phyloP scores from a whole-genome alignment of 2,329 filamentous ascomycete species.

The Lecanosticta acicola region DNA sequence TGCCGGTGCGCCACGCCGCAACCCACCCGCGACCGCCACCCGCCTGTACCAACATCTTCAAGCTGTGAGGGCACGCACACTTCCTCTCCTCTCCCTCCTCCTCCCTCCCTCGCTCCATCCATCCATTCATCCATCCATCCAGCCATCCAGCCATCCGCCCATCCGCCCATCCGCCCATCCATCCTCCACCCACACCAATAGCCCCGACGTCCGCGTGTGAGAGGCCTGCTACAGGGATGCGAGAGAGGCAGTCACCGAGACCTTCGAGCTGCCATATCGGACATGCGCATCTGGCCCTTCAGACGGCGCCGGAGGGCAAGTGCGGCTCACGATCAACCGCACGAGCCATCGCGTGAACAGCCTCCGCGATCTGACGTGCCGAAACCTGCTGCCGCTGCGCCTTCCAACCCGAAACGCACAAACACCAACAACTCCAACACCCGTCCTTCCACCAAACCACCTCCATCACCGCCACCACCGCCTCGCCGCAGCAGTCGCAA shows the following conservation, averaged over 20 bases:
- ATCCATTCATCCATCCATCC: no score
- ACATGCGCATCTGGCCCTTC: slow-evolving; percentile 81
- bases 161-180: not conserved
- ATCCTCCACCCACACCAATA: not conserved
- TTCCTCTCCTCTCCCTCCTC: not conserved
- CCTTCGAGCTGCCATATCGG: slow-evolving; percentile 14
- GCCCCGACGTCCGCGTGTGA: not conserved
- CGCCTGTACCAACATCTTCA: no score
- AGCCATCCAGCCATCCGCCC: not conserved
- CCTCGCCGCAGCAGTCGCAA: slow-evolving; percentile 19
- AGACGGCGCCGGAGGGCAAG: slow-evolving; percentile 54
- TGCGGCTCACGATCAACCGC: slow-evolving; percentile 3
- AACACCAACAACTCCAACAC: not conserved
- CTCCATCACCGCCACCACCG: slow-evolving; percentile 3
- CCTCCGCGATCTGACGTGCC: slow-evolving; percentile 49
- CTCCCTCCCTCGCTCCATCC: not conserved
- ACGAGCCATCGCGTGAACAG: slow-evolving; percentile 23
- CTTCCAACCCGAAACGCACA: slow-evolving; percentile 6
- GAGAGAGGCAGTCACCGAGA: slow-evolving; percentile 2
- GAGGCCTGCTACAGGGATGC: slow-evolving; percentile 11
- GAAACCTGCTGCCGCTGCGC: no score
- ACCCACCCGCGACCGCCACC: no score
- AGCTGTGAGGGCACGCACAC: no score
- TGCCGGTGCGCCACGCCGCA: not conserved
- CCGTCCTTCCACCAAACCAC: not conserved